phyloP scores from a whole-genome alignment of 306 rosid genomes.

The Quercus alba region DNA sequence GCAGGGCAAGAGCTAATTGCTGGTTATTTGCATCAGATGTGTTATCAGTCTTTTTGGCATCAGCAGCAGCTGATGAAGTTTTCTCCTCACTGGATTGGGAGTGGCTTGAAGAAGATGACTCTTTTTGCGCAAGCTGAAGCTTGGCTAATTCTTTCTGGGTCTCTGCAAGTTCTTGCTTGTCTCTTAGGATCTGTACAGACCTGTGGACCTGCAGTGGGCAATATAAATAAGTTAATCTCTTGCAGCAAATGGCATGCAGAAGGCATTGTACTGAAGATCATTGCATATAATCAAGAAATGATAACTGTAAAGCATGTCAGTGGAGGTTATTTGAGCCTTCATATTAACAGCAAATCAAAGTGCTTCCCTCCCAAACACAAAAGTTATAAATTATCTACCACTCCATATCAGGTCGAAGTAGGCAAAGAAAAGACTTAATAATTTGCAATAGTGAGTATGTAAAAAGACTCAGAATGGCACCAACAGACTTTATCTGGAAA shows the following conservation, averaged over 20 bases:
- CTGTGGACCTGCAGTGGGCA: conserved; percentile 75
- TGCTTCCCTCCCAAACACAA: background rate
- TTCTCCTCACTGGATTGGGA: conserved; percentile 77
- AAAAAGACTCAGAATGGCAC: background rate
- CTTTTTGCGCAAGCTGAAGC: conserved; percentile 87
- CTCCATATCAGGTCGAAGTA: background rate
- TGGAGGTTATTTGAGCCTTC: background rate
- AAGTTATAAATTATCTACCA: background rate
- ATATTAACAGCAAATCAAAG: background rate
- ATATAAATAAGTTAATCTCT: background rate
- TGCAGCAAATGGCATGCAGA: background rate
- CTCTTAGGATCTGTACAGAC: conserved; percentile 92
- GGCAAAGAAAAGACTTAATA: background rate
- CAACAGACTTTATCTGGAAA: background rate
- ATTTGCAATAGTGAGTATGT: background rate
- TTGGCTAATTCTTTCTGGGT: conserved; percentile 93
- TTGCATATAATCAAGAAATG: background rate
- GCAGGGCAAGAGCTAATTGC: conserved; percentile 88
- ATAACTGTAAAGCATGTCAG: background rate
- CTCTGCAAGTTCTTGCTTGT: conserved; percentile 95
- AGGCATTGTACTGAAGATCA: background rate
- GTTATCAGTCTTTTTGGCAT: conserved; percentile 59
- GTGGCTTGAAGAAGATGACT: conserved; percentile 68
- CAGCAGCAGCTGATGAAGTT: conserved; percentile 50
- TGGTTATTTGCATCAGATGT: conserved; percentile 65